These are phyloP conservation scores for Trametes hirsuta DNA, from an alignment of 1,284 basidiomycete genomes.

Conservation along the genomic window DNA sequence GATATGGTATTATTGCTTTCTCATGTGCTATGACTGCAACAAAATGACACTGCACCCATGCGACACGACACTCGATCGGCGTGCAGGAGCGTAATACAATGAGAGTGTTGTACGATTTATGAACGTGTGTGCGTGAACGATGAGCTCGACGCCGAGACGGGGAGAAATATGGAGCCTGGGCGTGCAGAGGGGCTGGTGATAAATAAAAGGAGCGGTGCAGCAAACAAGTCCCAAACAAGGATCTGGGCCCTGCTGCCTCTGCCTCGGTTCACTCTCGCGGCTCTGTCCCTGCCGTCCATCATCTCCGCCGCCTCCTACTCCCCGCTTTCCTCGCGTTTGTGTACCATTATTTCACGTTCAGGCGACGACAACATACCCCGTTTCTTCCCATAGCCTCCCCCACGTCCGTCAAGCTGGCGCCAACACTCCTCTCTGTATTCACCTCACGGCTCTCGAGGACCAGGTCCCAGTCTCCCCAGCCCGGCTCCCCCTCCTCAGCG, in stretches of 20 bases:
- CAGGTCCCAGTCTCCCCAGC: slow-evolving; percentile 70
- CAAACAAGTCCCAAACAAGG: slow-evolving; percentile 31
- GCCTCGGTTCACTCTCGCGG: slow-evolving; percentile 20
- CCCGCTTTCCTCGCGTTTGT: slow-evolving; percentile 14
- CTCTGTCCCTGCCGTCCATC: slow-evolving; percentile 10
- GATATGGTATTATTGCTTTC: slow-evolving; percentile 38
- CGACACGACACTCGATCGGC: slow-evolving; percentile 17
- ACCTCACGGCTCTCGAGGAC: slow-evolving; percentile 70
- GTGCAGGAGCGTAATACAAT: slow-evolving; percentile 17
- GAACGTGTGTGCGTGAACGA: neutral
- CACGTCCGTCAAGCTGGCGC: slow-evolving; percentile 66
- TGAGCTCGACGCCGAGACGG: neutral
- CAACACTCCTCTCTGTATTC: slow-evolving; percentile 75
- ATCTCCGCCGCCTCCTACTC: slow-evolving; percentile 10
- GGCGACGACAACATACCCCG: slow-evolving; percentile 22
- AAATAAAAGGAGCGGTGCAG: slow-evolving; percentile 15
- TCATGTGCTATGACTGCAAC: slow-evolving; percentile 41
- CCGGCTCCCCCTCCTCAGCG: slow-evolving; percentile 39
- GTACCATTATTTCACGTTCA: slow-evolving; percentile 26
- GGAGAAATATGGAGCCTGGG: neutral
- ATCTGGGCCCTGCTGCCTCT: slow-evolving; percentile 13
- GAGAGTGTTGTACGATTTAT: slow-evolving; percentile 9
- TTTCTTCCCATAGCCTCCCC: slow-evolving; percentile 21
- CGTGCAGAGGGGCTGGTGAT: neutral
- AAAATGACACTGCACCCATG: slow-evolving; percentile 37